Conservation (phyloP, 768 basidiomycete species). For the Rhizopogon salebrosus region DNA sequence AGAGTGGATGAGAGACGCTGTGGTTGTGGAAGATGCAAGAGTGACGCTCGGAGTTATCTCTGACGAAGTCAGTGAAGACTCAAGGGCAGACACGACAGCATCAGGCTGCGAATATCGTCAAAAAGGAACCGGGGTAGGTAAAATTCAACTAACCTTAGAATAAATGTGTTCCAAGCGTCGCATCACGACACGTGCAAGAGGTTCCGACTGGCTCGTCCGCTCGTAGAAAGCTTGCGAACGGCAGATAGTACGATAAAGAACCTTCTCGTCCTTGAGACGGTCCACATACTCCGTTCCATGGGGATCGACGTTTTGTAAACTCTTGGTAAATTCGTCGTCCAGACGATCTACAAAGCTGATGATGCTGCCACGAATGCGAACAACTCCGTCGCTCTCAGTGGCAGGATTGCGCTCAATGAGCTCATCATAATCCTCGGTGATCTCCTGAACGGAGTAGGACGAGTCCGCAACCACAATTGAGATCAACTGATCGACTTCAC, state of each 20-base stretch:
- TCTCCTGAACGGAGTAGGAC: constrained; percentile 80
- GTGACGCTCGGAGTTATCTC: constrained; percentile 60
- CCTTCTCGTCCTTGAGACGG: constrained; percentile 92
- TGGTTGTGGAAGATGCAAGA: constrained; percentile 47
- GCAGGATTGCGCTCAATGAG: constrained; percentile 74
- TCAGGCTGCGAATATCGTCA: constrained; percentile 62
- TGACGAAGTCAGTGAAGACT: constrained; percentile 56
- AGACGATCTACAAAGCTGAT: constrained; percentile 95
- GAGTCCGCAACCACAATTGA: constrained; percentile 67
- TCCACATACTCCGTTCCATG: constrained; percentile 99
- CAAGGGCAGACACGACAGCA: constrained; percentile 85
- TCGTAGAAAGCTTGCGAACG: constrained; percentile 92
- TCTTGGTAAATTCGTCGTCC: constrained; percentile 97
- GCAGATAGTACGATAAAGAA: constrained; percentile 89
- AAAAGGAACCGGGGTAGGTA: not conserved
- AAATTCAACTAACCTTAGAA: constrained; percentile 66
- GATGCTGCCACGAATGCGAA: constrained; percentile 89
- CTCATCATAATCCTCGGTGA: constrained; percentile 90
- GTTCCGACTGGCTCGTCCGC: constrained; percentile 67
- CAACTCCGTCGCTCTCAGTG: constrained; percentile 63
- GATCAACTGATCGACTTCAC: constrained; percentile 85
- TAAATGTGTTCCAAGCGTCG: constrained; percentile 96
- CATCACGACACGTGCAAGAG: constrained; percentile 86
- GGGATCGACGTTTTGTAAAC: constrained; percentile 95
- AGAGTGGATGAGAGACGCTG: constrained; percentile 78